Percentiles rank a stretch among this genome's conserved stretches.
Conservation (phyloP, 352 stramenopile genomes). For the Thraustotheca clavata region DNA sequence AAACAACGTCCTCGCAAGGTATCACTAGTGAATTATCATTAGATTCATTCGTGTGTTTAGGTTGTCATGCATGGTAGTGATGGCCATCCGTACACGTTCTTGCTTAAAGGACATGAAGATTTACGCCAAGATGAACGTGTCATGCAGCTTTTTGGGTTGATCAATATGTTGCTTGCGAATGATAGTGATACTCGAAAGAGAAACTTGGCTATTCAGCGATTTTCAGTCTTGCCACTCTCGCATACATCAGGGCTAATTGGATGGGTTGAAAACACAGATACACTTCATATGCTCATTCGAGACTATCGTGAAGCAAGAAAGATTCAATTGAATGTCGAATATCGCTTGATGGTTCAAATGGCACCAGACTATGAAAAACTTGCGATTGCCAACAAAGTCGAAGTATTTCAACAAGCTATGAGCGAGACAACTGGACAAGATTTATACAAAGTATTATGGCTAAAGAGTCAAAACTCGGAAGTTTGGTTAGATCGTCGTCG, state of each 20-base stretch:
- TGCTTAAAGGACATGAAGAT: slow-evolving; percentile 99
- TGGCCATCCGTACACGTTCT: slow-evolving; percentile 97
- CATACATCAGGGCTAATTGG: slow-evolving; percentile 98
- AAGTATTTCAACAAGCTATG: slow-evolving; percentile 95
- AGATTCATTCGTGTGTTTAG: background rate
- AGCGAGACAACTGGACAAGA: slow-evolving; percentile 95
- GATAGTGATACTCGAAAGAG: slow-evolving; percentile 97
- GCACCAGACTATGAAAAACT: slow-evolving; percentile 98
- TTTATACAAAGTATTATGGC: slow-evolving; percentile 98
- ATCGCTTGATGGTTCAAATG: slow-evolving; percentile 96
- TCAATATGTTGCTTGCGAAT: slow-evolving; percentile 98
- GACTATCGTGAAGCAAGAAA: slow-evolving; percentile 91
- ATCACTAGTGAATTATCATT: slow-evolving; percentile 16
- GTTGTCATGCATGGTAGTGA: slow-evolving; percentile 93
- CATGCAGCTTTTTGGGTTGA: slow-evolving; percentile 99
- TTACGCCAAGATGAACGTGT: slow-evolving; percentile 99
- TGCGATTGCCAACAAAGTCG: slow-evolving; percentile 98
- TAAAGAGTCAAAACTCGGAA: slow-evolving; percentile 98
- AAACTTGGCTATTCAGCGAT: slow-evolving; percentile 97
- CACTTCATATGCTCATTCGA: slow-evolving; percentile 98
- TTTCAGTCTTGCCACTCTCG: slow-evolving; percentile 97
- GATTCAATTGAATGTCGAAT: slow-evolving; percentile 95
- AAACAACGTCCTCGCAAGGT: slow-evolving; percentile 99
- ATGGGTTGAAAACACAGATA: slow-evolving; percentile 99
- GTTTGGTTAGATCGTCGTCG: slow-evolving; percentile 98